These are phyloP conservation scores for Whalleya microplaca DNA, from an alignment of 2,329 filamentous ascomycete species.

Conservation along the genomic window DNA sequence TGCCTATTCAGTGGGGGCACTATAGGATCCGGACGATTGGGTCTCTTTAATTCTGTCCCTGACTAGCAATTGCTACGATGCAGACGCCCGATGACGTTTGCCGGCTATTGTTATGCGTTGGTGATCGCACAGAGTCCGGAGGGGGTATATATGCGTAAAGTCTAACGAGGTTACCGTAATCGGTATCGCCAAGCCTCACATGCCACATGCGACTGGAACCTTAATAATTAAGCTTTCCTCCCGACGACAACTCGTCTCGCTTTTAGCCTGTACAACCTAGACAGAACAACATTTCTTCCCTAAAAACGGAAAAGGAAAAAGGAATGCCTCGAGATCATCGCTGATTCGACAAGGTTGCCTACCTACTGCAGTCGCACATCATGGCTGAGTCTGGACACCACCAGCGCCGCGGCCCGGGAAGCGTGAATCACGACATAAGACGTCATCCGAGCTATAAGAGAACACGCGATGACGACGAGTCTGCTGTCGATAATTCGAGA, in stretches of 20 bases:
- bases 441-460: conserved; percentile 25
- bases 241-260: too few relatives aligned
- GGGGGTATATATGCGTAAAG: too few relatives aligned
- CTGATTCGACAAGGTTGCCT: conserved; percentile 5
- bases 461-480: conserved; percentile 24
- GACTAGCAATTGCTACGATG: background rate
- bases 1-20: background rate
- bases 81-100: background rate
- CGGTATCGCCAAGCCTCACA: background rate
- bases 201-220: background rate
- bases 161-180: background rate
- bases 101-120: background rate
- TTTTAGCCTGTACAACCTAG: too few relatives aligned
- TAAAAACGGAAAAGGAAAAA: too few relatives aligned
- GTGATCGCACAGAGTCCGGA: too few relatives aligned
- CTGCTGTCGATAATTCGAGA: conserved; percentile 13
- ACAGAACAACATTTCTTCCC: too few relatives aligned
- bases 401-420: conserved; percentile 16
- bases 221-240: background rate
- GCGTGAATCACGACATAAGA: conserved; percentile 1
- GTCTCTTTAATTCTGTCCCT: background rate
- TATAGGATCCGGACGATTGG: background rate
- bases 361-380: conserved; percentile 16
- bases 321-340: background rate
- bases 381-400: conserved; percentile 14